Conservation (phyloP, 2,329 filamentous ascomycete genomes). For the Teratosphaeria viscida region DNA sequence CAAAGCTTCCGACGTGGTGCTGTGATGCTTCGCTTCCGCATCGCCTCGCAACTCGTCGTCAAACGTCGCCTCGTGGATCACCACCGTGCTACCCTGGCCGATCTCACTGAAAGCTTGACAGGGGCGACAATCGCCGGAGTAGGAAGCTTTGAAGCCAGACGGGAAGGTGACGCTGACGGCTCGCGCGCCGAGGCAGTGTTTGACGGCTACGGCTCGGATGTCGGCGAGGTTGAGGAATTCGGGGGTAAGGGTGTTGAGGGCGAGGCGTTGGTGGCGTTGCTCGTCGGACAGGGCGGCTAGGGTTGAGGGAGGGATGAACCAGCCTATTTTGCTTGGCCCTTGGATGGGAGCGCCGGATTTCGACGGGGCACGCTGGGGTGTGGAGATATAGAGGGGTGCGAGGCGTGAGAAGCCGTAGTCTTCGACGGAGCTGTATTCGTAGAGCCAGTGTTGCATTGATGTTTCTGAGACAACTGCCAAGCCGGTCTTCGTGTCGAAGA, state of each 20-base stretch:
- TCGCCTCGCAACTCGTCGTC: slow-evolving; percentile 72
- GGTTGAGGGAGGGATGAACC: slow-evolving; percentile 22
- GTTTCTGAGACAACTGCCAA: slow-evolving; percentile 59
- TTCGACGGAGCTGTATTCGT: slow-evolving; percentile 70
- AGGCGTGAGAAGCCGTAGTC: slow-evolving; percentile 60
- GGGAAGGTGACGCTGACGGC: slow-evolving; percentile 70
- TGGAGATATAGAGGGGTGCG: slow-evolving; percentile 37
- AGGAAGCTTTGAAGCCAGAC: slow-evolving; percentile 74
- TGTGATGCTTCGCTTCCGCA: slow-evolving; percentile 80
- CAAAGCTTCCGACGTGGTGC: slow-evolving; percentile 77
- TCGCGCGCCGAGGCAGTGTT: slow-evolving; percentile 70
- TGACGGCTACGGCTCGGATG: slow-evolving; percentile 57
- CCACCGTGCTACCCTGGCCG: slow-evolving; percentile 64
- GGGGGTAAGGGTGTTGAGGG: slow-evolving; percentile 12
- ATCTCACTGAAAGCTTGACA: slow-evolving; percentile 58
- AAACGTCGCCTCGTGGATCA: slow-evolving; percentile 94
- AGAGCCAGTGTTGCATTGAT: slow-evolving; percentile 64
- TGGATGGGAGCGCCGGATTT: neutral
- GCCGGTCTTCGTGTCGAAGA: slow-evolving; percentile 13
- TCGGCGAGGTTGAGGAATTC: slow-evolving; percentile 51
- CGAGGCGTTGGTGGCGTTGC: slow-evolving; percentile 19
- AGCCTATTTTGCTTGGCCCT: slow-evolving; percentile 18
- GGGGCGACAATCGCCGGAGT: slow-evolving; percentile 89
- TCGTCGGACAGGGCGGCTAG: slow-evolving; percentile 11
- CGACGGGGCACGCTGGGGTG: slow-evolving; percentile 9